Base-by-base conservation (phyloP, 352 stramenopile genomes). In the Phytophthora hibernalis region DNA sequence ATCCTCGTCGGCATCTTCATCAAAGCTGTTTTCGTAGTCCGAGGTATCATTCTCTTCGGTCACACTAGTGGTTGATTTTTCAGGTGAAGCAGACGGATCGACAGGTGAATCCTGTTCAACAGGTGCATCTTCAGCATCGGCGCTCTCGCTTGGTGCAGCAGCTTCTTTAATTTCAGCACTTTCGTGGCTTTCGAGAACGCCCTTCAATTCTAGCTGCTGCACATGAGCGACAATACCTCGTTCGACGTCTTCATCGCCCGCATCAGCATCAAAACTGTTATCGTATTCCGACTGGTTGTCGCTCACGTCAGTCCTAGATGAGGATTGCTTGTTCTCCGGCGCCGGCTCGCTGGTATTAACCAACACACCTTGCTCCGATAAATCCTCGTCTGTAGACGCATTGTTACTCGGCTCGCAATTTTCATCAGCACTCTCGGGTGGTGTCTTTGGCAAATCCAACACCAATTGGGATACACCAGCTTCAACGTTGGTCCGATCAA, bases 21-120 rank as follows among this genome's bases (percentile, higher is more conserved):
- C 72, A 54, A 89, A 86, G 42, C 71, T 84, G 57, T 83, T 85
- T 10, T 89, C 78, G 31, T 87, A 85, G 4, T 87, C 66, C 1
- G 59, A 67, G 26, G 10, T 21, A 54, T 55, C 57, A 13, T 31
- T 64, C 18, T 61, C 55, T 40, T 75, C 54, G 18, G 66, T 40
- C 45, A 40, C 50, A 42, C 38, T 55, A 18, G 22, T 65, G 11
- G 54, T 21, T 35, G 18, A 13, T 33, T 60, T 48, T 50, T 71
- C 58, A 60, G 33, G 21, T 12, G 24, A 53, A n/a, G 18, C 22
- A 40, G 48, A n/a, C 38, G 33, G 28, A 12, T 49, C 54, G 6
- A 28, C 16, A 21, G 26, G 26, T 47, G 18, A 35, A 18, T 24
- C 28, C 24, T 47, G 12, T 21, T 11, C 10, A 37, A 11, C 24